These are phyloP conservation scores for Apiospora marii DNA, from an alignment of 2,329 filamentous ascomycete species.

Conservation along the genomic window DNA sequence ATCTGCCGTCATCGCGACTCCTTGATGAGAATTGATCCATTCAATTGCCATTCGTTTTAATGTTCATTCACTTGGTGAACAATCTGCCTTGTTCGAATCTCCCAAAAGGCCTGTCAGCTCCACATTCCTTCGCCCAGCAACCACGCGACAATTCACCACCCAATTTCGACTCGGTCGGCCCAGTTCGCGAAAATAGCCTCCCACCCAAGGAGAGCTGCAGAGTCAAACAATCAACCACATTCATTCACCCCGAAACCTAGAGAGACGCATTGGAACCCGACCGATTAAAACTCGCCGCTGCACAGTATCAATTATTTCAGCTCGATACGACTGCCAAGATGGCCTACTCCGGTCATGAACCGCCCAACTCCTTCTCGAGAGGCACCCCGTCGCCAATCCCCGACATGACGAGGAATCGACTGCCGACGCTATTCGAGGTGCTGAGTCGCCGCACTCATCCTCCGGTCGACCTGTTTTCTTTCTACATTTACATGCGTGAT, in stretches of 20 bases:
- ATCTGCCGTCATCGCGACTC: background rate
- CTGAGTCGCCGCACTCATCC: conserved; percentile 92
- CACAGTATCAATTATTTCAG: background rate
- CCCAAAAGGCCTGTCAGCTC: conserved; percentile 5
- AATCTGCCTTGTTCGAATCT: background rate
- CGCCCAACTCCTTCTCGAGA: conserved; percentile 35
- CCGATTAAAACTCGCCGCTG: background rate
- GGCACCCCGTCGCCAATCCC: conserved; percentile 62
- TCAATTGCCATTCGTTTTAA: background rate
- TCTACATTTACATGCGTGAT: conserved; percentile 99
- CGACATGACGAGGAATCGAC: conserved; percentile 76
- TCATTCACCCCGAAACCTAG: conserved; percentile 2
- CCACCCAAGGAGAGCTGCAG: background rate
- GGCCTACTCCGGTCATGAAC: conserved; percentile 26
- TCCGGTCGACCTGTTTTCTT: conserved; percentile 96
- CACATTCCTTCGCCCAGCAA: conserved; percentile 18
- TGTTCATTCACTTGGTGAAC: background rate
- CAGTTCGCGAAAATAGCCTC: conserved; percentile 11
- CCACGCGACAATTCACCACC: conserved; percentile 18
- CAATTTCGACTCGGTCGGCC: conserved; percentile 8
- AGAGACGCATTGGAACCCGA: background rate
- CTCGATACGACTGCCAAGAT: conserved; percentile 19
- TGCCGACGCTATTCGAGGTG: conserved; percentile 96
- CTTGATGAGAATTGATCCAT: background rate
- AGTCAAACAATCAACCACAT: background rate